phyloP scores from a whole-genome alignment of 2,329 filamentous ascomycete genomes.

The Aspergillus ochraceus region DNA sequence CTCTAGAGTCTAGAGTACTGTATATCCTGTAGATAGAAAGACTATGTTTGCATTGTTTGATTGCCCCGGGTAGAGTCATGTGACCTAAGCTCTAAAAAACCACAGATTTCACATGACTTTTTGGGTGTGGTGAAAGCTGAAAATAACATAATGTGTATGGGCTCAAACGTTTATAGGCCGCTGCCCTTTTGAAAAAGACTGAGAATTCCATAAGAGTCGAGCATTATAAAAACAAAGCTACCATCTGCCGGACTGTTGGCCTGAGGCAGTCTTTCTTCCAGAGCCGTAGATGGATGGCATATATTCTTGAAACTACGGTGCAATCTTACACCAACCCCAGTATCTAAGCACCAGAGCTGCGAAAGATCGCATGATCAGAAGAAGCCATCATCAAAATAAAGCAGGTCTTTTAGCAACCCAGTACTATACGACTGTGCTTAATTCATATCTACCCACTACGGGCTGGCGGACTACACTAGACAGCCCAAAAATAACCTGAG shows the following conservation, averaged over 20 bases:
- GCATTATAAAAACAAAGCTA: neutral
- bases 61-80: neutral
- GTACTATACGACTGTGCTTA: too few species aligned
- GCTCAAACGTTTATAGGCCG: neutral
- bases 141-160: neutral
- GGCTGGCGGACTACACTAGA: too few species aligned
- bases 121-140: neutral
- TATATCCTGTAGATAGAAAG: too few species aligned
- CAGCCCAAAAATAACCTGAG: too few species aligned
- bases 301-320: too few species aligned
- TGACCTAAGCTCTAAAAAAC: neutral
- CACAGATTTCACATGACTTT: neutral
- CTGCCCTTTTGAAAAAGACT: neutral
- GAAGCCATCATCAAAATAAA: too few species aligned
- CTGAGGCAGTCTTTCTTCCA: neutral
- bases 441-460: too few species aligned
- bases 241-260: neutral
- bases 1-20: neutral
- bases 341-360: too few species aligned
- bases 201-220: neutral
- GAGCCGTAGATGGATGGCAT: neutral
- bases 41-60: neutral
- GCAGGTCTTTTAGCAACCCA: too few species aligned
- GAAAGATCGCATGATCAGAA: too few species aligned
- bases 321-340: too few species aligned